A percentile compares a stretch with the other conserved stretches of the same genome.
These are phyloP conservation scores for Psilocybe sp. DNA, from an alignment of 768 basidiomycete species.

Conservation along the genomic window DNA sequence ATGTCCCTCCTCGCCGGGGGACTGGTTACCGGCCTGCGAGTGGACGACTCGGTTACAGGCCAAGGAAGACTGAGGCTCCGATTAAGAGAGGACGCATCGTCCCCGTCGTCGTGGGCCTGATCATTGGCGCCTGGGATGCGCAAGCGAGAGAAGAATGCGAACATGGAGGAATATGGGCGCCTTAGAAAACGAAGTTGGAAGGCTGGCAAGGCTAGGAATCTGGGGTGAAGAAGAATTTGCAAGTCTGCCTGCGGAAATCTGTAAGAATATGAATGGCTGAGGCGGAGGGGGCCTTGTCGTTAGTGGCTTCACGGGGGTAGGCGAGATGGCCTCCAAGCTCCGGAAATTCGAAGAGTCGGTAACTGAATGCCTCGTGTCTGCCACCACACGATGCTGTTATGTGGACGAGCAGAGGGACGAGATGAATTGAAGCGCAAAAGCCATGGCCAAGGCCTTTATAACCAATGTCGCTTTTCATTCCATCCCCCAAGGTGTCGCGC, in stretches of 20 bases:
- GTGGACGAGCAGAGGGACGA: too few relatives aligned
- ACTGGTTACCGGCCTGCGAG: slow-evolving; percentile 8
- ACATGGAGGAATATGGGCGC: slow-evolving; percentile 17
- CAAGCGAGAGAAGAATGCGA: slow-evolving; percentile 25
- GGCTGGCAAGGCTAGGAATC: neutral
- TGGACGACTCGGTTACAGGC: slow-evolving; percentile 22
- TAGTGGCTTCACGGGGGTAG: too few relatives aligned
- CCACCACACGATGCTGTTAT: too few relatives aligned
- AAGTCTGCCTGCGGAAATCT: neutral
- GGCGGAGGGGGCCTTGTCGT: too few relatives aligned
- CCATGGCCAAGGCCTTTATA: neutral
- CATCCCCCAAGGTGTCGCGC: neutral
- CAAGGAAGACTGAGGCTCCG: slow-evolving; percentile 23
- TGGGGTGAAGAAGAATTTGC: neutral
- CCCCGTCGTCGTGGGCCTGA: slow-evolving; percentile 11
- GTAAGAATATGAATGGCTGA: too few relatives aligned
- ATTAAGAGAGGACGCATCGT: slow-evolving; percentile 15
- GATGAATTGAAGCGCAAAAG: too few relatives aligned
- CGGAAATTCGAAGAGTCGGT: too few relatives aligned
- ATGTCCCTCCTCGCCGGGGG: slow-evolving; percentile 10
- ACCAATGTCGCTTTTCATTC: neutral
- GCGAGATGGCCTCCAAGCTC: too few relatives aligned
- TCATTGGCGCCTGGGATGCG: slow-evolving; percentile 7
- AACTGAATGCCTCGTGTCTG: too few relatives aligned
- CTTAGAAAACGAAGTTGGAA: neutral